Evolutionary conservation across 768 basidiomycete species (phyloP).

Genomic region (Tylopilus felleus): DNA sequence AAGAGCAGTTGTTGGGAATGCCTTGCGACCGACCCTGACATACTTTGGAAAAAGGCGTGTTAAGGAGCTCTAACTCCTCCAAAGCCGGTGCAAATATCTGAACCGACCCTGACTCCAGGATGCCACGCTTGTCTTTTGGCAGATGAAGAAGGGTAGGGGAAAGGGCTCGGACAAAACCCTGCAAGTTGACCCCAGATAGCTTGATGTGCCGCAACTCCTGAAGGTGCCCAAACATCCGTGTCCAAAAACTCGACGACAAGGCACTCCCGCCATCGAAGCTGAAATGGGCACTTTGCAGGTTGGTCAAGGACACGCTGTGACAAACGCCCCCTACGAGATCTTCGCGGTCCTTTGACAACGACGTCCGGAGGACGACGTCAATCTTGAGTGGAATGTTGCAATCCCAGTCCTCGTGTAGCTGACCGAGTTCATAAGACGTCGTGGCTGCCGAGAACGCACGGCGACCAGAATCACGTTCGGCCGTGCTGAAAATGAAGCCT

Average conservation of each 20-base stretch:
- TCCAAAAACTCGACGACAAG: constrained; percentile 18
- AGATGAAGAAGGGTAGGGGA: not conserved
- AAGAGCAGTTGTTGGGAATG: not conserved
- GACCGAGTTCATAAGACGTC: constrained; percentile 3
- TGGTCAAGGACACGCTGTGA: constrained; percentile 11
- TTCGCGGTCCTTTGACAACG: constrained; percentile 9
- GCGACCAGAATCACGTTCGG: constrained; percentile 5
- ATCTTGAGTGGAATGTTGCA: constrained; percentile 18
- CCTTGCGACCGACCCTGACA: not conserved
- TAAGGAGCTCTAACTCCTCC: constrained; percentile 11
- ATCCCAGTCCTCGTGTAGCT: constrained; percentile 17
- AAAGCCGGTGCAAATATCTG: constrained; percentile 17
- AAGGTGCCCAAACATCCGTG: constrained; percentile 13
- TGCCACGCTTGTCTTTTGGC: not conserved
- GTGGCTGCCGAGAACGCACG: constrained; percentile 9
- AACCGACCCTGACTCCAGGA: not conserved
- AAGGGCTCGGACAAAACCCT: constrained; percentile 9
- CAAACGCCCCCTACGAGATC: constrained; percentile 10
- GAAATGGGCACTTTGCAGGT: constrained; percentile 11
- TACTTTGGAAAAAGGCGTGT: constrained; percentile 6
- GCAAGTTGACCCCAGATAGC: constrained; percentile 5
- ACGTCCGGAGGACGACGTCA: constrained; percentile 11
- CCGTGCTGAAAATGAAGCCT: constrained; percentile 18
- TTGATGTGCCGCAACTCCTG: constrained; percentile 11
- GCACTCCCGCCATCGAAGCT: constrained; percentile 3